phyloP scores from a whole-genome alignment of 495 filamentous ascomycete species.

The Parathielavia appendiculata region DNA sequence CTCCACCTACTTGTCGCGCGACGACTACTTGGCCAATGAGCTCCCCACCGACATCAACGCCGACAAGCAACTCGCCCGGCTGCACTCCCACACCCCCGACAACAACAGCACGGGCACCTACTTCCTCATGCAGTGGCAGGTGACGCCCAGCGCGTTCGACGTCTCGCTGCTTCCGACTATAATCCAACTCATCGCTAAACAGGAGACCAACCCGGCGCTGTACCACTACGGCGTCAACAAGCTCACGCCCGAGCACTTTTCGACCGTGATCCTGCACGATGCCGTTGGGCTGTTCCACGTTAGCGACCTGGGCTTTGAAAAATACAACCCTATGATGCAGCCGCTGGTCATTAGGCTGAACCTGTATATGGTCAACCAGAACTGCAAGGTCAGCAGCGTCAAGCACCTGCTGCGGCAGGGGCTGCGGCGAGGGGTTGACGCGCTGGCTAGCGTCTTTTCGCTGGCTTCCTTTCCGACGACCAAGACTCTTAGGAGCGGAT shows the following conservation, averaged over 20 bases:
- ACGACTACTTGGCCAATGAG: slow-evolving; percentile 6
- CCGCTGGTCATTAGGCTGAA: slow-evolving; percentile 21
- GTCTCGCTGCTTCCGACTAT: neutral
- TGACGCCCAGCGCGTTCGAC: neutral
- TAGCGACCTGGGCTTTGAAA: neutral
- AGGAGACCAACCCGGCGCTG: slow-evolving; percentile 11
- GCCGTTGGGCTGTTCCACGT: slow-evolving; percentile 11
- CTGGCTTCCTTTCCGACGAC: neutral
- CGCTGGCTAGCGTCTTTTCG: neutral
- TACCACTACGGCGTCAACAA: slow-evolving; percentile 14
- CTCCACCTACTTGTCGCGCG: neutral
- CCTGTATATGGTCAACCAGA: slow-evolving; percentile 24
- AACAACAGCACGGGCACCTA: slow-evolving; percentile 1
- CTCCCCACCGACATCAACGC: neutral
- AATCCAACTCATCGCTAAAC: neutral
- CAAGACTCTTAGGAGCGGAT: neutral
- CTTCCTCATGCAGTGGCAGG: slow-evolving; percentile 17
- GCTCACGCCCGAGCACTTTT: slow-evolving; percentile 16
- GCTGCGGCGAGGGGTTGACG: too few species aligned
- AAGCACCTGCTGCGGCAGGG: slow-evolving; percentile 6
- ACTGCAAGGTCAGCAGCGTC: slow-evolving; percentile 15
- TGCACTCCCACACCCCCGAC: neutral
- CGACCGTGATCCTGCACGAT: slow-evolving; percentile 21
- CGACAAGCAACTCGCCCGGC: neutral
- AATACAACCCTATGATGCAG: neutral